Conservation (phyloP, 1,139 yeast species). For the Yarrowia galli region DNA sequence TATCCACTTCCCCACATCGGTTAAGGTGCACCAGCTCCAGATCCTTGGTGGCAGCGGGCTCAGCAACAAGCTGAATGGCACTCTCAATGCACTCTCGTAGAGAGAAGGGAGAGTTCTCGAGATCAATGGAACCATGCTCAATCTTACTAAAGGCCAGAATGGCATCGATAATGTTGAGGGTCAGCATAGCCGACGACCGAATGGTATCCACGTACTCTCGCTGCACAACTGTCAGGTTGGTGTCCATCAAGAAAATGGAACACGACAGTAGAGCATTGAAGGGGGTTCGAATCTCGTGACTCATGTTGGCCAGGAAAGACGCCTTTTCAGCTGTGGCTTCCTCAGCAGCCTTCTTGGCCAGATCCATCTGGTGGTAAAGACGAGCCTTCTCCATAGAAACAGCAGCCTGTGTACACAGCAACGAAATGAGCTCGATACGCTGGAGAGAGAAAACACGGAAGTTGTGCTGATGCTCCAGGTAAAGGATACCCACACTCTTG, state of each 20-base stretch:
- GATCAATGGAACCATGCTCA: conserved; percentile 61
- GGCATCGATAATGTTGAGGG: conserved; percentile 64
- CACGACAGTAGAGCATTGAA: conserved; percentile 64
- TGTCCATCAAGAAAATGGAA: conserved; percentile 62
- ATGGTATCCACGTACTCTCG: conserved; percentile 64
- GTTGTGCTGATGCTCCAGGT: conserved; percentile 55
- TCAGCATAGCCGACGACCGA: conserved; percentile 60
- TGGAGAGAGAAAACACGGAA: conserved; percentile 50
- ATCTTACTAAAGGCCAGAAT: conserved; percentile 64
- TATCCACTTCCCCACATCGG: conserved; percentile 55
- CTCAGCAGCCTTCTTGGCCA: conserved; percentile 64
- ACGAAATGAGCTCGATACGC: conserved; percentile 55
- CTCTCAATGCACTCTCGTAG: conserved; percentile 61
- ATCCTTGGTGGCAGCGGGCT: conserved; percentile 58
- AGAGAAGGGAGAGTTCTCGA: conserved; percentile 60
- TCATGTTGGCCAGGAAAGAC: conserved; percentile 64
- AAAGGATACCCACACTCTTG: conserved; percentile 59
- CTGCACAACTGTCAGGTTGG: conserved; percentile 58
- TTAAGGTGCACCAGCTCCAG: conserved; percentile 60
- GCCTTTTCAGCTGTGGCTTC: conserved; percentile 68
- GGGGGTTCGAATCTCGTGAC: conserved; percentile 63
- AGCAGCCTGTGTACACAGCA: conserved; percentile 63
- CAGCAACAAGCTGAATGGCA: conserved; percentile 61
- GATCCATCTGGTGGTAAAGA: conserved; percentile 59
- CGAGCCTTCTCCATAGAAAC: conserved; percentile 61